phyloP scores from a whole-genome alignment of 2,329 filamentous ascomycete genomes.

The Xylaria sp. region DNA sequence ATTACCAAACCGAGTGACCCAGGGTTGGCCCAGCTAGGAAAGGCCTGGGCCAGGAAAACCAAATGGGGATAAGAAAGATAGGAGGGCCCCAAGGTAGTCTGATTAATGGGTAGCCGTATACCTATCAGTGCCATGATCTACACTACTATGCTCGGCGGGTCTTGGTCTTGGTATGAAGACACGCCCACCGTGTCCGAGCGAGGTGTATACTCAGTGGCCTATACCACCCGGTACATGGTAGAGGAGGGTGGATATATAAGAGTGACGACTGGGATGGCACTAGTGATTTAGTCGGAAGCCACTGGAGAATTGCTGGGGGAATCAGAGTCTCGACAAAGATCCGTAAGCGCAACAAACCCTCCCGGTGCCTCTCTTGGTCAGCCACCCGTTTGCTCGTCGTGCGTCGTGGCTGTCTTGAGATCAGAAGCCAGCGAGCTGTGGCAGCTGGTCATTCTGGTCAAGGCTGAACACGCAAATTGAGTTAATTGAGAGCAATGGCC shows the following conservation, averaged over 20 bases:
- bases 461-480: background rate
- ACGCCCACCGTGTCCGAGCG: constrained; percentile 20
- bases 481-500: background rate
- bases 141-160: background rate
- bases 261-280: background rate
- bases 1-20: constrained; percentile 10
- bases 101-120: constrained; percentile 28
- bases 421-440: background rate
- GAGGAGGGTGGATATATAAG: background rate
- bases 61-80: constrained; percentile 28
- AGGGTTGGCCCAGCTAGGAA: constrained; percentile 28
- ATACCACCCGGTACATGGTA: background rate
- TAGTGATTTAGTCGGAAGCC: constrained; percentile 20
- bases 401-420: constrained; percentile 10
- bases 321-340: constrained; percentile 13
- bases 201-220: constrained; percentile 14
- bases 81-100: constrained; percentile 22
- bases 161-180: constrained; percentile 26
- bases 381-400: constrained; percentile 16
- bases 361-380: constrained; percentile 25
- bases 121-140: background rate
- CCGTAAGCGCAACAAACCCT: constrained; percentile 24
- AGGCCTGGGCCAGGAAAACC: constrained; percentile 22
- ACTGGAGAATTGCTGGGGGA: constrained; percentile 28
- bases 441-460: background rate